phyloP scores from a whole-genome alignment of 2,329 filamentous ascomycete species.

The Fusarium ramigenum region DNA sequence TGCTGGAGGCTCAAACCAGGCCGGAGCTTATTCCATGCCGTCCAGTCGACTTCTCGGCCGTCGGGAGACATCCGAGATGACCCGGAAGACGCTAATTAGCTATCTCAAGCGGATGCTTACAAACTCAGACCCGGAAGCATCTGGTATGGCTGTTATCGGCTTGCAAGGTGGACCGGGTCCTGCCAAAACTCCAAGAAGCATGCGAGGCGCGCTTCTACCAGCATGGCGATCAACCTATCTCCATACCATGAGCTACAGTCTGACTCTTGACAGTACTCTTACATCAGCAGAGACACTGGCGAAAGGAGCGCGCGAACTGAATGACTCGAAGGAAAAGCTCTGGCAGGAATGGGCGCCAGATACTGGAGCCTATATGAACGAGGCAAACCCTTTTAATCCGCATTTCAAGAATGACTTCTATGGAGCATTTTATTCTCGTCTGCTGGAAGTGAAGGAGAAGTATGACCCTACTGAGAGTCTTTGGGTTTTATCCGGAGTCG shows the following conservation, averaged over 20 bases:
- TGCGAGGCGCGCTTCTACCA: not conserved
- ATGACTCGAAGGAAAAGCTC: not conserved
- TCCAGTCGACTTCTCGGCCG: not conserved
- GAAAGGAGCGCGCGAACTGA: not conserved
- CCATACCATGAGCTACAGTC: not conserved
- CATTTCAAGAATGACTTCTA: not conserved
- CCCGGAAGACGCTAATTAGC: accelerated
- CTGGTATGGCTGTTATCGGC: not conserved
- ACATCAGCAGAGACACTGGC: not conserved
- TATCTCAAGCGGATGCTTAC: not conserved
- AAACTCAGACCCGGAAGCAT: not conserved
- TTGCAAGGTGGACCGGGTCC: not conserved
- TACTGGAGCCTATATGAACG: not conserved
- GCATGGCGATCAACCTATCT: not conserved
- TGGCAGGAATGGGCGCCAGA: not conserved
- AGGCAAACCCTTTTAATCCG: not conserved
- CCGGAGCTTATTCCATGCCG: not conserved
- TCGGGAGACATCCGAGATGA: not conserved
- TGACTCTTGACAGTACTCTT: not conserved
- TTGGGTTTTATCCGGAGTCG: not conserved
- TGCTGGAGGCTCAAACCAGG: not conserved
- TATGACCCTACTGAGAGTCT: not conserved
- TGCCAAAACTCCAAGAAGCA: not conserved
- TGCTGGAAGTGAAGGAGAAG: not conserved
- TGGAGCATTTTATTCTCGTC: not conserved